Percentiles rank a stretch among this genome's conserved stretches.
Conservation (phyloP, 2,329 filamentous ascomycete genomes). For the Fusarium pilosicola region DNA sequence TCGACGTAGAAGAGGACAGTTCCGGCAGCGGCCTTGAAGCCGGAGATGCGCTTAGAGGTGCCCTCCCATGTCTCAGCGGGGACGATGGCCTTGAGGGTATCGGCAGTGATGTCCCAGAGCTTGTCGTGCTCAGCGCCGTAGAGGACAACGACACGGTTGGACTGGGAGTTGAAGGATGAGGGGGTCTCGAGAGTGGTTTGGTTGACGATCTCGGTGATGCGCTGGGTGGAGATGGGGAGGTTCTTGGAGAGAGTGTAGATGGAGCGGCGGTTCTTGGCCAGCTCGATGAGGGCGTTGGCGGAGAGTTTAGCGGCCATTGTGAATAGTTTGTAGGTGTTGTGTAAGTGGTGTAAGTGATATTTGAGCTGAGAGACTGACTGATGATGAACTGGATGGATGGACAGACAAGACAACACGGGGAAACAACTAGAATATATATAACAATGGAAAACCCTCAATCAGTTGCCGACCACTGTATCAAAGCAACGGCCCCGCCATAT, state of each 20-base stretch:
- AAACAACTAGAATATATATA: slow-evolving; percentile 28
- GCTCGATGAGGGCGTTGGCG: slow-evolving; percentile 67
- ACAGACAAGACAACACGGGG: neutral
- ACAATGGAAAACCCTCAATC: neutral
- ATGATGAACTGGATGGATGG: neutral
- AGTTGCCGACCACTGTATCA: neutral
- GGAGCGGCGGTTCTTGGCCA: slow-evolving; percentile 74
- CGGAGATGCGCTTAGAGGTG: slow-evolving; percentile 56
- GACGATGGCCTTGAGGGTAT: slow-evolving; percentile 64
- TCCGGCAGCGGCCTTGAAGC: slow-evolving; percentile 79
- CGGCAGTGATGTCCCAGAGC: slow-evolving; percentile 80
- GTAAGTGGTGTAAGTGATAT: neutral
- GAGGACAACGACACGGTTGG: slow-evolving; percentile 80
- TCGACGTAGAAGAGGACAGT: slow-evolving; percentile 92
- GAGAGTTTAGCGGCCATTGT: slow-evolving; percentile 57
- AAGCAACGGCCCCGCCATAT: slow-evolving; percentile 16
- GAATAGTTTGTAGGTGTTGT: slow-evolving; percentile 29
- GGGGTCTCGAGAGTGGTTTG: slow-evolving; percentile 75
- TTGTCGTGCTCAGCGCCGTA: slow-evolving; percentile 85
- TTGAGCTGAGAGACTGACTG: slow-evolving; percentile 10
- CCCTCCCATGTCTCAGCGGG: slow-evolving; percentile 69
- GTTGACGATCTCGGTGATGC: slow-evolving; percentile 73
- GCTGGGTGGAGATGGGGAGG: slow-evolving; percentile 60
- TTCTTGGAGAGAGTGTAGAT: slow-evolving; percentile 75
- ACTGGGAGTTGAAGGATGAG: slow-evolving; percentile 89